Evolutionary conservation across 2,329 filamentous ascomycete species (phyloP).

Genomic region (Fusarium nygamai): DNA sequence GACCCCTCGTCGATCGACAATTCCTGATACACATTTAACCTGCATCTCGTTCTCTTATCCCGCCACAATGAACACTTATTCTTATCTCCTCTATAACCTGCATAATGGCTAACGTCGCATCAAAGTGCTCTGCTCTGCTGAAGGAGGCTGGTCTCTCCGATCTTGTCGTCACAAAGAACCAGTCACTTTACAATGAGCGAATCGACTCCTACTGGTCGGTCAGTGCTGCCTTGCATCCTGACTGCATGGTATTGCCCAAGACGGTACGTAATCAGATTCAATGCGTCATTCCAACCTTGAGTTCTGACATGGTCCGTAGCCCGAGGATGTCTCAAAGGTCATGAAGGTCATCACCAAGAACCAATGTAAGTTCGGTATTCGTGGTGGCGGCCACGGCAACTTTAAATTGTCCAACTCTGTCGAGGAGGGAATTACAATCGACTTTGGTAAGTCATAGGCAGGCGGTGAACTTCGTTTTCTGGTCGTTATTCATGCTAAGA

Average conservation of each 20-base stretch:
- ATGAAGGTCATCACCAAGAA: constrained; percentile 47
- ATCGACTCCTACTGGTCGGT: constrained; percentile 51
- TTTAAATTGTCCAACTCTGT: constrained; percentile 49
- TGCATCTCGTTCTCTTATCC: not conserved
- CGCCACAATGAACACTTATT: not conserved
- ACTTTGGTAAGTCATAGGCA: constrained; percentile 44
- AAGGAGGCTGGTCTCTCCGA: constrained; percentile 38
- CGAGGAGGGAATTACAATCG: constrained; percentile 50
- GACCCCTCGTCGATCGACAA: not conserved
- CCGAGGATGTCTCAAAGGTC: constrained; percentile 50
- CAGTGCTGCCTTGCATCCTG: constrained; percentile 48
- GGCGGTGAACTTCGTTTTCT: not conserved
- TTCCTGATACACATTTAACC: not conserved
- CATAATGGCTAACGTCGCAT: constrained; percentile 17
- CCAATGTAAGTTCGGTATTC: constrained; percentile 51
- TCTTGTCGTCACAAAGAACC: constrained; percentile 45
- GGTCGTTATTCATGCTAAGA: not conserved
- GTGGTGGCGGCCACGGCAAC: constrained; percentile 51
- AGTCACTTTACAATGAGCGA: constrained; percentile 43
- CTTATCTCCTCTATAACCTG: not conserved
- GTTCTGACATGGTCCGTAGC: not conserved
- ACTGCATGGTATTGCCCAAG: constrained; percentile 50
- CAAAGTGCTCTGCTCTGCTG: constrained; percentile 43
- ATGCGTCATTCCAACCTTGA: not conserved
- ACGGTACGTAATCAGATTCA: constrained; percentile 2